Percentiles rank a stretch among this genome's conserved stretches.
Conservation (phyloP, 768 basidiomycete genomes). For the Termitomyces sp. region DNA sequence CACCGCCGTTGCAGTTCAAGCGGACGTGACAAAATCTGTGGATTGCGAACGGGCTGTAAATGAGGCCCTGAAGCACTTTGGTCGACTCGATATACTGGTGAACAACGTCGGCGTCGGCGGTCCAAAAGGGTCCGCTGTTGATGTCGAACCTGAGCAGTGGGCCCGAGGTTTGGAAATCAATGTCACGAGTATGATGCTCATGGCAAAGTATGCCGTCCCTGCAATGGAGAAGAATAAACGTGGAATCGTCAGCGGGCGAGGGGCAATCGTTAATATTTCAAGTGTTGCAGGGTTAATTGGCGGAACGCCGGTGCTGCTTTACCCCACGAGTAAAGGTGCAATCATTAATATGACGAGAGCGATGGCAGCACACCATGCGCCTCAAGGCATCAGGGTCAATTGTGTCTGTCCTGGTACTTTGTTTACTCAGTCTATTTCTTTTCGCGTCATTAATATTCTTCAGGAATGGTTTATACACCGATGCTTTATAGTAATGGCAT, state of each 20-base stretch:
- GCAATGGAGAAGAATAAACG: constrained; percentile 36
- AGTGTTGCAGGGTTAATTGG: constrained; percentile 36
- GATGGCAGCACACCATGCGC: constrained; percentile 40
- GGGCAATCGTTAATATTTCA: constrained; percentile 38
- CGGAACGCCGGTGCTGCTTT: constrained; percentile 35
- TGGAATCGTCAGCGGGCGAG: constrained; percentile 28
- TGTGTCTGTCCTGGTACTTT: constrained; percentile 35
- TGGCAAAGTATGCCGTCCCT: constrained; percentile 39
- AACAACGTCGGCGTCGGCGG: constrained; percentile 41
- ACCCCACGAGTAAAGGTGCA: constrained; percentile 41
- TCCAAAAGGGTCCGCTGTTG: constrained; percentile 33
- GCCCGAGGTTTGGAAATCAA: constrained; percentile 33
- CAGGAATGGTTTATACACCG: constrained; percentile 39
- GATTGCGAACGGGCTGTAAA: constrained; percentile 35
- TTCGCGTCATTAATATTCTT: constrained; percentile 1
- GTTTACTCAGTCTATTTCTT: neutral
- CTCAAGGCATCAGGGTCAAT: constrained; percentile 36
- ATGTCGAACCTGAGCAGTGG: constrained; percentile 33
- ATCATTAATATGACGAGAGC: constrained; percentile 41
- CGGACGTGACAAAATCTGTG: constrained; percentile 31
- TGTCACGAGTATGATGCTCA: constrained; percentile 41
- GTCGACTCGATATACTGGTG: constrained; percentile 39
- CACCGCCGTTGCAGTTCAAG: constrained; percentile 28
- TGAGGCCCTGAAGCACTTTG: constrained; percentile 29
- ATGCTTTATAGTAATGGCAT: constrained; percentile 37